phyloP scores from a whole-genome alignment of 2,329 filamentous ascomycete genomes.

The Nemania bipapillata region DNA sequence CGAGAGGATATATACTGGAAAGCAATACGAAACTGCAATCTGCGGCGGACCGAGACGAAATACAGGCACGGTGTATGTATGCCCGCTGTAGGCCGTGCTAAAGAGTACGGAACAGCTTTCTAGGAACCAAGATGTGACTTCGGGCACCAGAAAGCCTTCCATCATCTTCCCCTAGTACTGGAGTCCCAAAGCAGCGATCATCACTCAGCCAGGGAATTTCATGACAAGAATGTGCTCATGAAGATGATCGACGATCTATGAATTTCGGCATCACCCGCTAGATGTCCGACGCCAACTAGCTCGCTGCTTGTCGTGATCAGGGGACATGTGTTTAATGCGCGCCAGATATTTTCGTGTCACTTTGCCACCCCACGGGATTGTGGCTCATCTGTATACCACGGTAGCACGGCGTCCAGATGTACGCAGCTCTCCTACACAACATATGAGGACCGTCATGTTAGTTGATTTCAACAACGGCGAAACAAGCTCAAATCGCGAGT shows the following conservation, averaged over 20 bases:
- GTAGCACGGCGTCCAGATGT: neutral
- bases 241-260: neutral
- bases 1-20: neutral
- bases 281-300: neutral
- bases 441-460: neutral
- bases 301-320: neutral
- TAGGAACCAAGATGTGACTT: neutral
- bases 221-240: neutral
- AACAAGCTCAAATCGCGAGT: neutral
- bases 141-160: neutral
- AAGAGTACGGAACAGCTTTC: neutral
- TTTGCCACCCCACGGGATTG: slow-evolving; percentile 25
- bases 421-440: neutral
- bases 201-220: too few species aligned
- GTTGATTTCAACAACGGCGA: neutral
- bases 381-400: neutral
- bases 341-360: slow-evolving; percentile 11
- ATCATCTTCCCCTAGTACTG: neutral
- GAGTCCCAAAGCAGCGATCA: neutral
- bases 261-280: neutral
- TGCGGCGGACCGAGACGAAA: neutral
- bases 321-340: slow-evolving; percentile 4
- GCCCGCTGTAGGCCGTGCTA: too few species aligned
- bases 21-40: neutral
- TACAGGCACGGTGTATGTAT: too few species aligned